phyloP scores from a whole-genome alignment of 2,329 filamentous ascomycete species.

The Alternaria sp. region DNA sequence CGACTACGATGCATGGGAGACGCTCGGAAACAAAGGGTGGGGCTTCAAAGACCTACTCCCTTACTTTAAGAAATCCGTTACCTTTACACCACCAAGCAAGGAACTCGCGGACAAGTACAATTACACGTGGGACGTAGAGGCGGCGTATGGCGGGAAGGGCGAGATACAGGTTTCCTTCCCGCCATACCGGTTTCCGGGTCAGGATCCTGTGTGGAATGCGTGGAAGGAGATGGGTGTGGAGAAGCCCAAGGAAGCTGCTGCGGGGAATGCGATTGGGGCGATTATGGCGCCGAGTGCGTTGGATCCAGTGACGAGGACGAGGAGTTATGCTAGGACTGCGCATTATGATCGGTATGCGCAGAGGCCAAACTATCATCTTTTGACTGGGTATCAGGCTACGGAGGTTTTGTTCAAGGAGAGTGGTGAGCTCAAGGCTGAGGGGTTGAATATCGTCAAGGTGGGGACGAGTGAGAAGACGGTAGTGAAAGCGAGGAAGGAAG shows the following conservation, averaged over 20 bases:
- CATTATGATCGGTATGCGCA: slow-evolving; percentile 40
- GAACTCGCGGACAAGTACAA: neutral
- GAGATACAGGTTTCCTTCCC: neutral
- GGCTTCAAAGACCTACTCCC: slow-evolving; percentile 24
- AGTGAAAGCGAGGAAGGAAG: slow-evolving; percentile 3
- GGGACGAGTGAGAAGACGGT: neutral
- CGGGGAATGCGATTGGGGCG: slow-evolving; percentile 18
- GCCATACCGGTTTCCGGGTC: slow-evolving; percentile 21
- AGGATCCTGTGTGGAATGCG: slow-evolving; percentile 17
- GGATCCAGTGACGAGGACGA: slow-evolving; percentile 27
- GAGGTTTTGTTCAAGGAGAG: slow-evolving; percentile 3
- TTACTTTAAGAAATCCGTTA: slow-evolving; percentile 32
- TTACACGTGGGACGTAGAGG: neutral
- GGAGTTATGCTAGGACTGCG: slow-evolving; percentile 42
- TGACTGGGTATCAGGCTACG: slow-evolving; percentile 27
- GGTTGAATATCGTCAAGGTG: neutral
- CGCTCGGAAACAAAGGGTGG: slow-evolving; percentile 62
- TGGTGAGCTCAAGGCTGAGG: neutral
- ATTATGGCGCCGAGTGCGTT: slow-evolving; percentile 21
- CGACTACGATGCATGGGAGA: slow-evolving; percentile 62
- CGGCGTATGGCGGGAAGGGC: neutral
- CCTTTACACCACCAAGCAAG: slow-evolving; percentile 9
- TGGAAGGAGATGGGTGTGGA: slow-evolving; percentile 20
- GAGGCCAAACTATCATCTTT: slow-evolving; percentile 37
- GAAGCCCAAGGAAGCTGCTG: slow-evolving; percentile 20